Evolutionary conservation across 2,329 filamentous ascomycete species (phyloP).

Genomic region (Ophiostoma angusticollis): DNA sequence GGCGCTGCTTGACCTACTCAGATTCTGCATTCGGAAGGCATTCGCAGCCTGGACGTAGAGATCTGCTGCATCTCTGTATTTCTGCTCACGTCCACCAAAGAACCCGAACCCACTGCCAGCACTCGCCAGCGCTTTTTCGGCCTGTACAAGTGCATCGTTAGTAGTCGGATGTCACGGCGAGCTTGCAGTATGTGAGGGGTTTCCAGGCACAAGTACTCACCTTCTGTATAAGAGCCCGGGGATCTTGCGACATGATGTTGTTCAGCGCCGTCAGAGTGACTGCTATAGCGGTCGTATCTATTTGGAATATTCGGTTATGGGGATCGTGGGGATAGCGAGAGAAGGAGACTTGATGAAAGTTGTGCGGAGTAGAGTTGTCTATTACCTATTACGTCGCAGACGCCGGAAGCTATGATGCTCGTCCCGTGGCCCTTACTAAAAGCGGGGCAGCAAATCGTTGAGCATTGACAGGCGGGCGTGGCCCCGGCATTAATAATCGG

Average conservation of each 20-base stretch:
- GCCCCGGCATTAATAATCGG: no score
- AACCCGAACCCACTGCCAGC: conserved; percentile 76
- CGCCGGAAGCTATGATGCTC: no score
- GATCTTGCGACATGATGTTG: conserved; percentile 39
- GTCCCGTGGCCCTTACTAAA: no score
- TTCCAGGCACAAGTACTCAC: conserved; percentile 29
- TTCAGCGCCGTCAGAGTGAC: no score
- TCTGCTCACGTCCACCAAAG: conserved; percentile 77
- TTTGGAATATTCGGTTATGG: no score
- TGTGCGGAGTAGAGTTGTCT: no score
- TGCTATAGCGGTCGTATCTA: no score
- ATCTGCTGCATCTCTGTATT: conserved; percentile 80
- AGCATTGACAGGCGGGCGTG: no score
- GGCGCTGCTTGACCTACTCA: conserved; percentile 42
- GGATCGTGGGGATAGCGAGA: no score
- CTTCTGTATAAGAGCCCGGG: conserved; percentile 66
- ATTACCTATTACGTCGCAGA: no score
- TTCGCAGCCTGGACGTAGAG: conserved; percentile 82
- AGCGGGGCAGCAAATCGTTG: no score
- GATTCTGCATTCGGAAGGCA: conserved; percentile 77
- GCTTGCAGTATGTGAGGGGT: conserved; percentile 1
- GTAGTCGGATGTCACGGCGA: neutral
- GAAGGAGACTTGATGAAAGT: no score
- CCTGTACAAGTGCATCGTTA: conserved; percentile 37
- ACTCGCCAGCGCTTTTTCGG: conserved; percentile 67